Evolutionary conservation across 331 rosid species (phyloP).

Genomic region (Stylosanthes scabra): DNA sequence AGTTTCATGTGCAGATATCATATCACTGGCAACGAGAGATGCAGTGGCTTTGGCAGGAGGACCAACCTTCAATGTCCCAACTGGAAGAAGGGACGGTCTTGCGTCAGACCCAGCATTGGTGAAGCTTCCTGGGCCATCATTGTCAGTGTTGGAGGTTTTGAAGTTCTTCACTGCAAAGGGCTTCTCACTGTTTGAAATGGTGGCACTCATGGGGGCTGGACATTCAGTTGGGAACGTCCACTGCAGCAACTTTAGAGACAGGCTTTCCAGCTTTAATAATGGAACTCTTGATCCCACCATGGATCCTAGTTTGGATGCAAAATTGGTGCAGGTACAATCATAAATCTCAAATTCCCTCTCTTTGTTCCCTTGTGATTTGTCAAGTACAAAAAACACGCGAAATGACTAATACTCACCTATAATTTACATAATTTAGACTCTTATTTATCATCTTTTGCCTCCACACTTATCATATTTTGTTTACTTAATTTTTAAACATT

Average conservation of each 20-base stretch:
- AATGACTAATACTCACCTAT: no score
- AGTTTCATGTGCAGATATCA: conserved; percentile 65
- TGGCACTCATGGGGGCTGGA: conserved; percentile 64
- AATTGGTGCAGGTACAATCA: neutral
- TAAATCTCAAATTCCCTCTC: no score
- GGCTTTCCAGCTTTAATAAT: conserved; percentile 40
- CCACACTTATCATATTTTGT: no score
- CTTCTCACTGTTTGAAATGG: conserved; percentile 58
- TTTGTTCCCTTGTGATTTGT: no score
- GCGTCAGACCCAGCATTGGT: conserved; percentile 37
- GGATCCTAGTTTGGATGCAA: conserved; percentile 49
- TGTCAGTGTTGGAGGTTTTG: conserved; percentile 35
- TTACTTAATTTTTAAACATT: no score
- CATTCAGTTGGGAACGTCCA: conserved; percentile 65
- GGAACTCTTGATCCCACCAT: conserved; percentile 49
- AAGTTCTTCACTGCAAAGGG: conserved; percentile 40
- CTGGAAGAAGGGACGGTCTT: conserved; percentile 61
- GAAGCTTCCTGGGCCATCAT: conserved; percentile 49
- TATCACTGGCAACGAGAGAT: conserved; percentile 61
- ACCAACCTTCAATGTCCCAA: conserved; percentile 41
- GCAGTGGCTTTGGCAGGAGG: conserved; percentile 57
- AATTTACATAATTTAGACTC: no score
- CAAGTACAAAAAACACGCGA: no score
- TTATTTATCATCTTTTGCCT: no score
- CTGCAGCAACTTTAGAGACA: conserved; percentile 40